Percentiles rank a stretch among this genome's conserved stretches.
Conservation (phyloP, 2,329 filamentous ascomycete genomes). For the Coniochaeta pulveracea region DNA sequence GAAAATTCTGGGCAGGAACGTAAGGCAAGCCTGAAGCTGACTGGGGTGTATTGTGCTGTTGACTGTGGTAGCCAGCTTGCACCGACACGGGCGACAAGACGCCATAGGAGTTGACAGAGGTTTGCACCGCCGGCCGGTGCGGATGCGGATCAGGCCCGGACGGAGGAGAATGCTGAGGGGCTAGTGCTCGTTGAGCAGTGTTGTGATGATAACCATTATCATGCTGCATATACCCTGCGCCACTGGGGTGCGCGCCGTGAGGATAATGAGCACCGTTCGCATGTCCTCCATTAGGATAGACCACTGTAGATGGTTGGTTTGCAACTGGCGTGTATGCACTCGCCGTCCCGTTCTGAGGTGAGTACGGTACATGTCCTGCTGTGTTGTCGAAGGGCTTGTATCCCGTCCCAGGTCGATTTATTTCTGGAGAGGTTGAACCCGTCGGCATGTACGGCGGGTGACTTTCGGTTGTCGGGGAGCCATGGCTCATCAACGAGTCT, state of each 20-base stretch:
- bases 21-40: conserved; percentile 30
- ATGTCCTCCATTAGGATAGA: conserved; percentile 21
- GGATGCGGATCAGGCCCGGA: too few species aligned
- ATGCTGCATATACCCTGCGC: conserved; percentile 32
- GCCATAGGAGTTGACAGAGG: conserved; percentile 35
- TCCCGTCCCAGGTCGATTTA: conserved; percentile 28
- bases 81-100: conserved; percentile 40
- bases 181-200: conserved; percentile 12
- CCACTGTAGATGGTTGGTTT: conserved; percentile 28
- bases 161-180: conserved; percentile 29
- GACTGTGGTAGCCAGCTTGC: conserved; percentile 35
- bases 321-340: conserved; percentile 36
- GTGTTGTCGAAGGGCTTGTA: conserved; percentile 27
- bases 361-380: conserved; percentile 27
- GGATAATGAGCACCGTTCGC: conserved; percentile 30
- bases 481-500: conserved; percentile 46
- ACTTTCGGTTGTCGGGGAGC: conserved; percentile 28
- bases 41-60: conserved; percentile 32
- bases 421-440: conserved; percentile 35
- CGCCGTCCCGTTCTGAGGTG: conserved; percentile 29
- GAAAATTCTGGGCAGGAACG: conserved; percentile 49
- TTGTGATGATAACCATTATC: conserved; percentile 22
- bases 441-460: conserved; percentile 27
- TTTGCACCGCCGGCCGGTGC: conserved; percentile 33
- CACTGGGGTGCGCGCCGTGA: conserved; percentile 21